Evolutionary conservation across 805 yeast species (phyloP), one percentile per base, ranked within the genome.

Genomic region (Grigorovia transvaalensis): DNA sequence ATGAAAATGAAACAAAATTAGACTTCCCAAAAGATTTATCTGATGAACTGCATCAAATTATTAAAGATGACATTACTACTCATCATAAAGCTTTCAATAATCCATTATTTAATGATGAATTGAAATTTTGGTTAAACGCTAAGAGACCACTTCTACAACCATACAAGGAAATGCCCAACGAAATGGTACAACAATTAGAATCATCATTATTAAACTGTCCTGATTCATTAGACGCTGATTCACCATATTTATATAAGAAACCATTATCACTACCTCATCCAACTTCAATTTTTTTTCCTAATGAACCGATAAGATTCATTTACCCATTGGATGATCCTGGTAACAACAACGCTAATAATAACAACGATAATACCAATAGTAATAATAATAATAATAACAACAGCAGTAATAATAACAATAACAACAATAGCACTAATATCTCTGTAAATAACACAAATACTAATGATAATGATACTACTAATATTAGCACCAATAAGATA

Each of bases 181-280:
- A 51, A 20, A 62, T 62, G 61, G 55, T 58, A 20, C 53, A 65
- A 38, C 67, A 65, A 58, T 72, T 91, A 57, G 95, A 88, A 64
- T 78, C 85, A 1, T 89, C 97, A 2, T 73, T 88, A 53, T 72
- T 87, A 58, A 85, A 86, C 61, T 88, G 97, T 65, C 98, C 99
- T 0, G 98, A 93, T 69, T 87, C 98, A 0, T 78, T 82, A 53
- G 95, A 91, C 65, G 84, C 95, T 1, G 97, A 91, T 61, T 96
- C 97, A 17, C 78, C 84, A 54, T 66, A 64, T 44, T 61, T 62
- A 13, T 66, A 66, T 77, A 78, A 64, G 82, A 61, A 88, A 65
- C 79, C 77, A 48, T 91, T 97, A 7, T 76, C 78, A 20, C 80
- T 82, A 58, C 95, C 95, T 50, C 95, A 85, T 63, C 96, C 96